A percentile compares a stretch with the other conserved stretches of the same genome.
phyloP scores from a whole-genome alignment of 495 filamentous ascomycete genomes.

The Saxophila tyrrhenica region DNA sequence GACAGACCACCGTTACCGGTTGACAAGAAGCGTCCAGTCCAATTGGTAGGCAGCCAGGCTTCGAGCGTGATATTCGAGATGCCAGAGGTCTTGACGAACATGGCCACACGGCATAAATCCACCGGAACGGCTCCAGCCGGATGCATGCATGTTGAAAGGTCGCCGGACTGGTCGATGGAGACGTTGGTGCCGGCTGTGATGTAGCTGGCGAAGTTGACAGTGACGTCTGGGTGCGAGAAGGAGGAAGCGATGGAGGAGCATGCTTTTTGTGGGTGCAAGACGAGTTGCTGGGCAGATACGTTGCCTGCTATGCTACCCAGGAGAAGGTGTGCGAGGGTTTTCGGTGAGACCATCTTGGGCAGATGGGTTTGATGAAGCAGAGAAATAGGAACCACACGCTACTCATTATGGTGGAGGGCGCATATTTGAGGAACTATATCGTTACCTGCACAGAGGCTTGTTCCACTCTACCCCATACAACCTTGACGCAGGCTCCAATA shows the following conservation, averaged over 20 bases:
- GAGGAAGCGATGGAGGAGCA: conserved; percentile 4
- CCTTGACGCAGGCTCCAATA: background rate
- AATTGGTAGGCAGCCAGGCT: conserved; percentile 43
- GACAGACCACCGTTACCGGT: conserved; percentile 27
- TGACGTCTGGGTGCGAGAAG: conserved; percentile 10
- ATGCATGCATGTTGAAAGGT: conserved; percentile 1
- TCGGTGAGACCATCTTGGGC: background rate
- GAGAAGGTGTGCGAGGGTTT: background rate
- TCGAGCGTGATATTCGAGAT: conserved; percentile 44
- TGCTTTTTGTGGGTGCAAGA: background rate
- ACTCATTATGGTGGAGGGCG: background rate
- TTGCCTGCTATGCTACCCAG: background rate
- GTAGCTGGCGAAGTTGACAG: conserved; percentile 12
- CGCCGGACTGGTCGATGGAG: conserved; percentile 5
- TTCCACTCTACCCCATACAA: background rate
- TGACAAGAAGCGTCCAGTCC: conserved; percentile 26
- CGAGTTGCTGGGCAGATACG: background rate
- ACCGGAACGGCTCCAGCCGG: conserved; percentile 5
- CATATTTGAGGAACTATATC: background rate
- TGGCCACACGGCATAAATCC: conserved; percentile 46
- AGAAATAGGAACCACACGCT: background rate
- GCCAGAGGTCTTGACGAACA: conserved; percentile 44
- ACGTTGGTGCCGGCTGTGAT: conserved; percentile 12
- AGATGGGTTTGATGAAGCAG: background rate
- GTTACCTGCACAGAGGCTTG: background rate